These are phyloP conservation scores for Penicillium coprophilum DNA, from an alignment of 495 filamentous ascomycete species.

Conservation along the genomic window DNA sequence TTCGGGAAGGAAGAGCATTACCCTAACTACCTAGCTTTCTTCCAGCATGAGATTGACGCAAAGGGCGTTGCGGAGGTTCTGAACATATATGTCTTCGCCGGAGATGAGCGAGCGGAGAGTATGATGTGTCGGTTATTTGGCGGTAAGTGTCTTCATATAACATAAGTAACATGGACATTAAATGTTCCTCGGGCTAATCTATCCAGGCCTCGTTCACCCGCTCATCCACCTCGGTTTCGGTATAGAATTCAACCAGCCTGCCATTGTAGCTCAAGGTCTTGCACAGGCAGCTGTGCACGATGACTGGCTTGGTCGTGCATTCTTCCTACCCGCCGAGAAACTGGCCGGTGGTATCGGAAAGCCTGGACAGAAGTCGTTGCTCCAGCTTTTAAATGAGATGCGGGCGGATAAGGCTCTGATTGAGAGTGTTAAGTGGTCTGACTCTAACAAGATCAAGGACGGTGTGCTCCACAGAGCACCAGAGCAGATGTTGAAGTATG, in stretches of 20 bases:
- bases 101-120: constrained; percentile 58
- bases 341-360: constrained; percentile 36
- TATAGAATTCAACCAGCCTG: constrained; percentile 76
- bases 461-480: constrained; percentile 61
- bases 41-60: constrained; percentile 65
- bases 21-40: constrained; percentile 68
- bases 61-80: constrained; percentile 60
- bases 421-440: constrained; percentile 46
- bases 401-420: constrained; percentile 53
- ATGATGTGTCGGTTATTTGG: constrained; percentile 59
- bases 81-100: constrained; percentile 63
- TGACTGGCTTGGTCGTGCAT: constrained; percentile 43
- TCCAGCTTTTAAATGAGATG: constrained; percentile 60
- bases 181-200: constrained; percentile 4
- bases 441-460: constrained; percentile 64
- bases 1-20: constrained; percentile 58
- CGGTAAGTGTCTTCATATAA: constrained; percentile 36
- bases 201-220: constrained; percentile 69
- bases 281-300: constrained; percentile 70
- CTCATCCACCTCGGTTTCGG: constrained; percentile 84
- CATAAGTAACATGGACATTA: background rate
- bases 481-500: constrained; percentile 61
- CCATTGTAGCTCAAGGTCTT: constrained; percentile 76
- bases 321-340: constrained; percentile 56
- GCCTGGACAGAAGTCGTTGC: constrained; percentile 47